Percentiles rank a stretch among this genome's conserved stretches.
Conservation (phyloP, 2,329 filamentous ascomycete species). For the Cadophora sp. region DNA sequence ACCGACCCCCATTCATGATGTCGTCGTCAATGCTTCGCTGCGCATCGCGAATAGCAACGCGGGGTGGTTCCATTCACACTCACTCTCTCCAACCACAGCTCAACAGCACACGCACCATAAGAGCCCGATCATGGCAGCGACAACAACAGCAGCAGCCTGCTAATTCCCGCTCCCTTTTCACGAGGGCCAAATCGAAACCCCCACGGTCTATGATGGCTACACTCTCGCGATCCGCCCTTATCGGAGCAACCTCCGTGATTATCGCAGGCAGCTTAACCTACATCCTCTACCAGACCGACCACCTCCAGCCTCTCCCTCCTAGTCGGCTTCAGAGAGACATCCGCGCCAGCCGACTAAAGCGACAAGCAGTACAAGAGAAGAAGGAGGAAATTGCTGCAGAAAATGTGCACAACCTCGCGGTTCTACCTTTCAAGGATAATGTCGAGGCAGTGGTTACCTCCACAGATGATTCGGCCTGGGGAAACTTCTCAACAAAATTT, state of each 20-base stretch:
- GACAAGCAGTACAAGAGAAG: slow-evolving; percentile 32
- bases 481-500: slow-evolving; percentile 41
- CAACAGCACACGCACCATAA: slow-evolving; percentile 21
- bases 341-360: slow-evolving; percentile 32
- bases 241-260: slow-evolving; percentile 39
- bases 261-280: slow-evolving; percentile 40
- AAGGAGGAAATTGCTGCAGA: slow-evolving; percentile 35
- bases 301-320: slow-evolving; percentile 43
- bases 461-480: slow-evolving; percentile 43
- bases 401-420: slow-evolving; percentile 38
- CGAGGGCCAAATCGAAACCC: slow-evolving; percentile 30
- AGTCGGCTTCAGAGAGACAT: slow-evolving; percentile 40
- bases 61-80: background rate
- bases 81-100: slow-evolving; percentile 9
- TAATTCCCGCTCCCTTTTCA: slow-evolving; percentile 31
- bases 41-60: slow-evolving; percentile 26
- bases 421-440: slow-evolving; percentile 39
- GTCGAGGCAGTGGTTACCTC: slow-evolving; percentile 19
- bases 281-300: slow-evolving; percentile 43
- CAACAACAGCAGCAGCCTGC: background rate
- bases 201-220: slow-evolving; percentile 35
- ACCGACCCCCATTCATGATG: slow-evolving; percentile 33
- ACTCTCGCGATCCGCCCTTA: slow-evolving; percentile 27
- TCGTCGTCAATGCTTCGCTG: slow-evolving; percentile 33
- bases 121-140: slow-evolving; percentile 21